These are phyloP conservation scores for Boletus subparvulus DNA, from an alignment of 768 basidiomycete genomes.

Conservation along the genomic window DNA sequence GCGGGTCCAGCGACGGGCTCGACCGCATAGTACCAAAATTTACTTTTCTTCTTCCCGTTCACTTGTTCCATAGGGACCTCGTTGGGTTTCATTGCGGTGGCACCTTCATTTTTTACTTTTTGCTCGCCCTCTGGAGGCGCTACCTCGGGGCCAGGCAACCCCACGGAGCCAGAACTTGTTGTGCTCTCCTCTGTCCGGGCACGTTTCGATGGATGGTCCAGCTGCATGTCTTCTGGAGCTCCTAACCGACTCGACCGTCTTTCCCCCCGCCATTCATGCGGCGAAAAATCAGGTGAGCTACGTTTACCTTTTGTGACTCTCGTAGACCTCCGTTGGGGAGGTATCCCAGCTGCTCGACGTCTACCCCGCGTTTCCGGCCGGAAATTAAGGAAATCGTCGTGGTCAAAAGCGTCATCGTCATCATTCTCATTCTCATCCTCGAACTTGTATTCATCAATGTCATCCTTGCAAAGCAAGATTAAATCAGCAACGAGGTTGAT, in stretches of 20 bases:
- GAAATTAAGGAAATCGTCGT: constrained; percentile 40
- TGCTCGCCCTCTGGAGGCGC: constrained; percentile 35
- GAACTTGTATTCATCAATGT: constrained; percentile 64
- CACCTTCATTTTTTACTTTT: constrained; percentile 53
- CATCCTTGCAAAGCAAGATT: constrained; percentile 41
- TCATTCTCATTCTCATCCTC: constrained; percentile 67
- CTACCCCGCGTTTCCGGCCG: constrained; percentile 44
- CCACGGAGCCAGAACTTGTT: constrained; percentile 47
- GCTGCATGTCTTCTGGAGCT: constrained; percentile 47
- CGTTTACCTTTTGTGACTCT: constrained; percentile 54
- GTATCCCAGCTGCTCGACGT: constrained; percentile 36
- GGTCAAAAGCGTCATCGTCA: constrained; percentile 55
- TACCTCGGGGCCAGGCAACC: constrained; percentile 27
- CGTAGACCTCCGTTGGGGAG: constrained; percentile 52
- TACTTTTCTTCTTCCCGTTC: constrained; percentile 80
- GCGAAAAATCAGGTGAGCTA: constrained; percentile 48
- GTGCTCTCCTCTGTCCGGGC: constrained; percentile 77
- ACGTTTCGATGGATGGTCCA: constrained; percentile 62
- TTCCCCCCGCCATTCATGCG: constrained; percentile 69
- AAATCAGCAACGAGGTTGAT: constrained; percentile 26
- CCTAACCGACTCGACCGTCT: constrained; percentile 69
- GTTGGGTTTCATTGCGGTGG: constrained; percentile 66
- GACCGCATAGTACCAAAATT: constrained; percentile 87
- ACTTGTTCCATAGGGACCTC: constrained; percentile 76
- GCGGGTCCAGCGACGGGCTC: constrained; percentile 54